Evolutionary conservation across 2,329 filamentous ascomycete species (phyloP).

Genomic region (Pseudogymnoascus sp.): DNA sequence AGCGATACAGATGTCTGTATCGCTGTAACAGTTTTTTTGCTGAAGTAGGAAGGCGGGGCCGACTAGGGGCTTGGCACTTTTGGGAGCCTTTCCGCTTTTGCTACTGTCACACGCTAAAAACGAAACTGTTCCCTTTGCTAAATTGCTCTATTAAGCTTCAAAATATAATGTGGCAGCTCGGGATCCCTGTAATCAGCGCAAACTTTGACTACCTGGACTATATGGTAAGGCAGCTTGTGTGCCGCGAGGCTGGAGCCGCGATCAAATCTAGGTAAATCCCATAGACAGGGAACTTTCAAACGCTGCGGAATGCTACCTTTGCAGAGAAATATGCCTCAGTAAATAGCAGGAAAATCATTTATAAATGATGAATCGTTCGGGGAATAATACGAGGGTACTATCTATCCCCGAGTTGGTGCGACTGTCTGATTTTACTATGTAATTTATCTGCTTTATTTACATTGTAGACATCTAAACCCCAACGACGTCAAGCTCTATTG

Average conservation of each 20-base stretch:
- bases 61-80: too few relatives aligned
- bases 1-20: too few relatives aligned
- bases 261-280: background rate
- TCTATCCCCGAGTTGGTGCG: background rate
- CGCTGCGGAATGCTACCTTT: background rate
- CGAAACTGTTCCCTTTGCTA: too few relatives aligned
- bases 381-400: background rate
- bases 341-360: background rate
- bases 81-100: too few relatives aligned
- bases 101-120: too few relatives aligned
- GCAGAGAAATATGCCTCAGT: background rate
- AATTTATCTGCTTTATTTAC: background rate
- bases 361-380: background rate
- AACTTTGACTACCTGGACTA: background rate
- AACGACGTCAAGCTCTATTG: background rate
- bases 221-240: background rate
- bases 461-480: background rate
- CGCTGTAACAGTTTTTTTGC: too few relatives aligned
- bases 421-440: background rate
- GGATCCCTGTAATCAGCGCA: background rate
- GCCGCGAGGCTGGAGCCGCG: background rate
- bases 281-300: background rate
- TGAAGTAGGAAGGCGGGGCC: too few relatives aligned
- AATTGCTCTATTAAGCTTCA: background rate
- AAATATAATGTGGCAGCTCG: background rate